These are phyloP conservation scores for Kodamaea restingae DNA, from an alignment of 805 yeast species.

Conservation along the genomic window DNA sequence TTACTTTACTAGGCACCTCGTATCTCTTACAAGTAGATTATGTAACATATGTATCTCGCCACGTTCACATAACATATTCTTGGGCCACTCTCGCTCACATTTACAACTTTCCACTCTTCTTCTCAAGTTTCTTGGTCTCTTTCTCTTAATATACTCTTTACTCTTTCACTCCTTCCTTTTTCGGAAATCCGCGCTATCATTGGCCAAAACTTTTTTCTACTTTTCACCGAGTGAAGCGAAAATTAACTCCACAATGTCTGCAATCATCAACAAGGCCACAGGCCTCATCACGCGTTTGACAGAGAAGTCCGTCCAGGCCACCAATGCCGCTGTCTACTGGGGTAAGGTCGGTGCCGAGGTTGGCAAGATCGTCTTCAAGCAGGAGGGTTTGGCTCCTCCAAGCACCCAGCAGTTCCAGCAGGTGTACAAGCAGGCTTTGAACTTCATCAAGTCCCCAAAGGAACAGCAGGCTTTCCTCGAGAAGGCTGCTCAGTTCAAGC, in stretches of 20 bases:
- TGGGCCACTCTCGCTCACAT: too few relatives aligned
- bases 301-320: slow-evolving; percentile 34
- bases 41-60: too few relatives aligned
- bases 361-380: slow-evolving; percentile 75
- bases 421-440: slow-evolving; percentile 52
- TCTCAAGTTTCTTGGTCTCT: too few relatives aligned
- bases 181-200: slow-evolving; percentile 18
- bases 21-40: too few relatives aligned
- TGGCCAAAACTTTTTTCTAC: slow-evolving; percentile 1
- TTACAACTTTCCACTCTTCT: too few relatives aligned
- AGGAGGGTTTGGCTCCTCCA: slow-evolving; percentile 95
- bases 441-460: slow-evolving; percentile 32
- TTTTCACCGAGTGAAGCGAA: neutral
- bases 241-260: slow-evolving; percentile 30
- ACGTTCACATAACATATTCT: too few relatives aligned
- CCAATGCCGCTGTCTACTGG: slow-evolving; percentile 74
- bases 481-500: slow-evolving; percentile 42
- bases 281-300: slow-evolving; percentile 33
- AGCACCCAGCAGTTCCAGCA: slow-evolving; percentile 67
- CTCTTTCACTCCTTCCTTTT: slow-evolving; percentile 13
- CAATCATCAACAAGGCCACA: slow-evolving; percentile 40
- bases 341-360: slow-evolving; percentile 61
- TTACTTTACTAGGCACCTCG: too few relatives aligned
- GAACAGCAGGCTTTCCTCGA: slow-evolving; percentile 60
- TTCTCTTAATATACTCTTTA: too few relatives aligned